Base-by-base conservation (phyloP, 2,329 filamentous ascomycete genomes). In the Cryoendolithus antarcticus region DNA sequence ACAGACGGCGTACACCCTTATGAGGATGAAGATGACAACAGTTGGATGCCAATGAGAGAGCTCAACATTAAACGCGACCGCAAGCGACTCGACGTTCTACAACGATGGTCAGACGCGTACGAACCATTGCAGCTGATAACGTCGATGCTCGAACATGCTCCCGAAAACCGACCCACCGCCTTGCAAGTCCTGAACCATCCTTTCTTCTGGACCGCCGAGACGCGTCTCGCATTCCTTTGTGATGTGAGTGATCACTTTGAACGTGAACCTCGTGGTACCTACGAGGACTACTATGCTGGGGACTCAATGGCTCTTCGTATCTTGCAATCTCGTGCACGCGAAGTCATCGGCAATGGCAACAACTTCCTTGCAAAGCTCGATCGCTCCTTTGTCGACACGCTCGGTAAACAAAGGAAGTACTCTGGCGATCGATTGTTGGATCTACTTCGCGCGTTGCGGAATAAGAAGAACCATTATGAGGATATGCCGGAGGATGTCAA, bases 401-500 rank as follows among this genome's bases (percentile, higher is more conserved):
- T 96, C 5, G 88, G 86, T 42, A 94, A 93, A 63, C 89, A 96
- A 63, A 76, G 89, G 54, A 95, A 94, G 62, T 98, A 98, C 62
- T 91, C 82, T 0, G 88, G 88, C 0, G 73, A 75, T 1, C 75
- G 77, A 34, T 74, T 98, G 56, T 64, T 98, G 39, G 91, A 98
- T 61, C 69, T 98, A 13, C 65, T 98, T 12, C 75, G 91, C 2
- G 91, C 89, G 1, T 66, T 98, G 40, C 72, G 91, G 15, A 98
- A 98, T 63, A 98, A 98, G 73, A 84, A 83, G 53, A 94, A 96
- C 48, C 91, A 98, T 57, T 98, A 95, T 58, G 88, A 94, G 55
- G 91, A 98, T 59, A 89, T 98, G 84, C 74, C 83, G 5, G 82
- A 88, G 9, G 65, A 76, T 35, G 72, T 94, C 46, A 89, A 80